phyloP scores from a whole-genome alignment of 352 stramenopile genomes.

The Pythium utonaiense region DNA sequence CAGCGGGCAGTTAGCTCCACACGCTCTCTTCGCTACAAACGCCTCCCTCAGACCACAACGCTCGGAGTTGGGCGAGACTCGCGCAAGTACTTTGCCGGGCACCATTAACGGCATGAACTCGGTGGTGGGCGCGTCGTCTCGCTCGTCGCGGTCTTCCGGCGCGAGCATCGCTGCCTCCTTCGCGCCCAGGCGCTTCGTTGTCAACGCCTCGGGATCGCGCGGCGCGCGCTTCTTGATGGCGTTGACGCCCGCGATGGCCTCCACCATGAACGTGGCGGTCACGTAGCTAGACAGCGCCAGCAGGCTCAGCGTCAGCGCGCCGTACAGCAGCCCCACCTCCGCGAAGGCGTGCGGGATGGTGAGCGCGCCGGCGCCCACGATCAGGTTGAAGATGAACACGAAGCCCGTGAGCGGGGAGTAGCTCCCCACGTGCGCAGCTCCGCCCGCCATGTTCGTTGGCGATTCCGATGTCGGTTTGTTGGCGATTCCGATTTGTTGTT shows the following conservation, averaged over 20 bases:
- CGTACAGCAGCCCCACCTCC: conserved; percentile 79
- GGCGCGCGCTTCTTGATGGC: conserved; percentile 53
- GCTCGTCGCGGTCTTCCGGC: conserved; percentile 33
- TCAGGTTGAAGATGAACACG: conserved; percentile 91
- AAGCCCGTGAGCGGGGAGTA: conserved; percentile 87
- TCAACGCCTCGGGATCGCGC: conserved; percentile 33
- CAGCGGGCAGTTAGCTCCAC: too few species aligned
- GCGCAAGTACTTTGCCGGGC: conserved; percentile 52
- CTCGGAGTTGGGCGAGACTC: not conserved
- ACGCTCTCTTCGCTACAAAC: not conserved
- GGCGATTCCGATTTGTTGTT: not conserved
- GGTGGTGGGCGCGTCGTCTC: conserved; percentile 36
- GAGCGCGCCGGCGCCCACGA: conserved; percentile 81
- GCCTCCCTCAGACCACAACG: not conserved
- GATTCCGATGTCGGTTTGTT: not conserved
- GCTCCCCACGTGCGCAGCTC: conserved; percentile 47
- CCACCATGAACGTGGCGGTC: conserved; percentile 84
- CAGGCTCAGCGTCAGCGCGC: conserved; percentile 46
- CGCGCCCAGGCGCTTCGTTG: conserved; percentile 15
- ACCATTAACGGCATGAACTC: conserved; percentile 83
- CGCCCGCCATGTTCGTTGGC: conserved; percentile 41
- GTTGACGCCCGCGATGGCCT: conserved; percentile 80
- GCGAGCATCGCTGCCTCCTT: conserved; percentile 27
- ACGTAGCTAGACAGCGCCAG: conserved; percentile 74
- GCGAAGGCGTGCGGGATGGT: conserved; percentile 85